These are phyloP conservation scores for Curvularia eragrostidis DNA, from an alignment of 2,329 filamentous ascomycete species.

Conservation along the genomic window DNA sequence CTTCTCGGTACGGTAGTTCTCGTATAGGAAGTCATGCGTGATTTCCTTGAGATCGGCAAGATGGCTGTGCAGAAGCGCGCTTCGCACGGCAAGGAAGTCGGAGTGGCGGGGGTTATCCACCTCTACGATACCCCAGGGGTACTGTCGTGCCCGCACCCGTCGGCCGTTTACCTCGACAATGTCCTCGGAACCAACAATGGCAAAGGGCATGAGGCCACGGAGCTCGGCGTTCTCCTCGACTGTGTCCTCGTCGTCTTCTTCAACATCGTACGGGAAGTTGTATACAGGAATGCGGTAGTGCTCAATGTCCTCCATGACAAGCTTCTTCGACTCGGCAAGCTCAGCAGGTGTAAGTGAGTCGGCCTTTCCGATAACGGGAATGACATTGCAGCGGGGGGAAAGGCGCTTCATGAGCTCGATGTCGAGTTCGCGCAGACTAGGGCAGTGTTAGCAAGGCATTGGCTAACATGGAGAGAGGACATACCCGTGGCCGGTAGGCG, in stretches of 20 bases:
- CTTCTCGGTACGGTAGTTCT: conserved; percentile 99
- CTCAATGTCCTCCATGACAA: conserved; percentile 99
- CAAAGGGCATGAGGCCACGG: conserved; percentile 96
- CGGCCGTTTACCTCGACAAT: conserved; percentile 92
- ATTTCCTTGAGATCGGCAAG: conserved; percentile 99
- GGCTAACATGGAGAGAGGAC: conserved; percentile 35
- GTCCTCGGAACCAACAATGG: conserved; percentile 97
- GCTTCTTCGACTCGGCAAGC: conserved; percentile 98
- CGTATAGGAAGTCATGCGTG: conserved; percentile 99
- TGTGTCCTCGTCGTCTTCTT: conserved; percentile 99
- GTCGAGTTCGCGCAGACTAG: conserved; percentile 93
- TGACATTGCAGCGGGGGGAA: conserved; percentile 97
- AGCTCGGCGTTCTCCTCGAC: conserved; percentile 99
- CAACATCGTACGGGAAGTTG: conserved; percentile 99
- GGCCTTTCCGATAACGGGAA: conserved; percentile 97
- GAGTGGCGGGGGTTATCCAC: conserved; percentile 99
- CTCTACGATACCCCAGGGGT: conserved; percentile 98
- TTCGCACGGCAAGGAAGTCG: conserved; percentile 96
- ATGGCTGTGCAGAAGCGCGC: conserved; percentile 95
- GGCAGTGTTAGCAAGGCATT: conserved; percentile 23
- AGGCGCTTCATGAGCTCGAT: conserved; percentile 99
- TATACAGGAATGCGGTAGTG: conserved; percentile 99
- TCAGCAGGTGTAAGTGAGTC: conserved; percentile 96
- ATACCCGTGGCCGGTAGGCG: conserved; percentile 92
- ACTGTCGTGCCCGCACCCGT: conserved; percentile 92